Percentiles rank a stretch among this genome's conserved stretches.
phyloP scores from a whole-genome alignment of 306 rosid species.

The Notholithocarpus densiflorus region DNA sequence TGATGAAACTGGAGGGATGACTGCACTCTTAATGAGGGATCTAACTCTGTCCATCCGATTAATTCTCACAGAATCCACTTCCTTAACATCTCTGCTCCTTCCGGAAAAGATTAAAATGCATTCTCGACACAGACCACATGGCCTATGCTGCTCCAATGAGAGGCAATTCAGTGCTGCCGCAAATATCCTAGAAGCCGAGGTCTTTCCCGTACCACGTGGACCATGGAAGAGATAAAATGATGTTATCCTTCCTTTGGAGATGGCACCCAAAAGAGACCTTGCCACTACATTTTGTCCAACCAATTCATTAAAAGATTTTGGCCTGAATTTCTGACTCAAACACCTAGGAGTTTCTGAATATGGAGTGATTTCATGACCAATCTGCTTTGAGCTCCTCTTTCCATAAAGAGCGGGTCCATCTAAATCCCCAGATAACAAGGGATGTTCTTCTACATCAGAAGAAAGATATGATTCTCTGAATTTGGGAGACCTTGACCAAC shows the following conservation, averaged over 20 bases:
- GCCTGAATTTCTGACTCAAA: slow-evolving; percentile 70
- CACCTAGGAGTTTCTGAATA: slow-evolving; percentile 56
- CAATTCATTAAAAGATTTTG: slow-evolving; percentile 65
- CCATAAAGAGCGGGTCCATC: slow-evolving; percentile 37
- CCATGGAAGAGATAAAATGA: slow-evolving; percentile 82
- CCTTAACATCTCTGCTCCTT: slow-evolving; percentile 63
- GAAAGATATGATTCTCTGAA: slow-evolving; percentile 42
- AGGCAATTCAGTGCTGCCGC: slow-evolving; percentile 86
- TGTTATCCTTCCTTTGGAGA: slow-evolving; percentile 56
- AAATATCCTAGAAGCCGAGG: slow-evolving; percentile 74
- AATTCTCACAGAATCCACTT: slow-evolving; percentile 68
- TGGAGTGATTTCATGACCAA: slow-evolving; percentile 38
- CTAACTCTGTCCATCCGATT: slow-evolving; percentile 61
- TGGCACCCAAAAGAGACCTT: slow-evolving; percentile 76
- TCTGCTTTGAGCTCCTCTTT: slow-evolving; percentile 31
- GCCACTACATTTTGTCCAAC: slow-evolving; percentile 80
- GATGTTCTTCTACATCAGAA: slow-evolving; percentile 45
- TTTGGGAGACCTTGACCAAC: slow-evolving; percentile 75
- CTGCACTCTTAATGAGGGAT: slow-evolving; percentile 60
- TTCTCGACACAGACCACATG: slow-evolving; percentile 74
- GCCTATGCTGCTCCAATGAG: slow-evolving; percentile 49
- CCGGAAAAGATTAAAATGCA: slow-evolving; percentile 69
- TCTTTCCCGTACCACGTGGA: slow-evolving; percentile 87
- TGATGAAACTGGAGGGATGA: slow-evolving; percentile 52
- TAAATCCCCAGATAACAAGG: slow-evolving; percentile 38